Evolutionary conservation across 2,329 filamentous ascomycete genomes (phyloP).

Genomic region (Hysterium pulicare): DNA sequence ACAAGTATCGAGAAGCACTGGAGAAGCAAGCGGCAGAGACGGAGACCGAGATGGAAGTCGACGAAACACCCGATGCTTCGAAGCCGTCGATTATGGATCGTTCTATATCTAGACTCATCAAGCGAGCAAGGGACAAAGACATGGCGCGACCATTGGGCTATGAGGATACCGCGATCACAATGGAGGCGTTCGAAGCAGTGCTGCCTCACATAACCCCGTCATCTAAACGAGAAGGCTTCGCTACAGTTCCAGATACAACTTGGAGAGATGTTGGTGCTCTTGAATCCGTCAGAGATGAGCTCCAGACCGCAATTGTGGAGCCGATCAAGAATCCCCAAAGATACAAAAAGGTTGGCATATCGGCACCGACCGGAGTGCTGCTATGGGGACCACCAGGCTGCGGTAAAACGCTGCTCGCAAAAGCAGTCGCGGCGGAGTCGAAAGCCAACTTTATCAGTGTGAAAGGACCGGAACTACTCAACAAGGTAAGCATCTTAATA

Average conservation of each 20-base stretch:
- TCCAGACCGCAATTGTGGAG: slow-evolving; percentile 81
- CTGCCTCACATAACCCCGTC: slow-evolving; percentile 75
- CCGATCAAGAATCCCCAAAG: slow-evolving; percentile 80
- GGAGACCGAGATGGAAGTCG: slow-evolving; percentile 52
- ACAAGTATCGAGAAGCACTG: slow-evolving; percentile 55
- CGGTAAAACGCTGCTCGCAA: slow-evolving; percentile 93
- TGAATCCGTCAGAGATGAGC: slow-evolving; percentile 70
- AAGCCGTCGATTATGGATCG: slow-evolving; percentile 19
- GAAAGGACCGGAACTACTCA: slow-evolving; percentile 91
- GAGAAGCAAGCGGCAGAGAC: slow-evolving; percentile 35
- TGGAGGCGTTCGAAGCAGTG: slow-evolving; percentile 69
- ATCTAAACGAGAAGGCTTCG: slow-evolving; percentile 89
- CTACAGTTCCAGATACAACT: slow-evolving; percentile 86
- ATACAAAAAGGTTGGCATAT: slow-evolving; percentile 74
- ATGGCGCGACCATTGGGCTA: slow-evolving; percentile 52
- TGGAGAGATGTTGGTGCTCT: slow-evolving; percentile 92
- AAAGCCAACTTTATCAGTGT: slow-evolving; percentile 98
- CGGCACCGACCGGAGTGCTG: slow-evolving; percentile 78
- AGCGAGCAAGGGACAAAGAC: slow-evolving; percentile 48
- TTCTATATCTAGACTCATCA: slow-evolving; percentile 47
- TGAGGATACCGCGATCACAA: slow-evolving; percentile 56
- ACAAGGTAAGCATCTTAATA: slow-evolving; percentile 61
- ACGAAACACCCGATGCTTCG: slow-evolving; percentile 22
- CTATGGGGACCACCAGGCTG: slow-evolving; percentile 97
- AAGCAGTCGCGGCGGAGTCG: slow-evolving; percentile 91